Evolutionary conservation across 352 stramenopile genomes (phyloP), one percentile per base, ranked within the genome.

Genomic region (Globisporangium emineosum): DNA sequence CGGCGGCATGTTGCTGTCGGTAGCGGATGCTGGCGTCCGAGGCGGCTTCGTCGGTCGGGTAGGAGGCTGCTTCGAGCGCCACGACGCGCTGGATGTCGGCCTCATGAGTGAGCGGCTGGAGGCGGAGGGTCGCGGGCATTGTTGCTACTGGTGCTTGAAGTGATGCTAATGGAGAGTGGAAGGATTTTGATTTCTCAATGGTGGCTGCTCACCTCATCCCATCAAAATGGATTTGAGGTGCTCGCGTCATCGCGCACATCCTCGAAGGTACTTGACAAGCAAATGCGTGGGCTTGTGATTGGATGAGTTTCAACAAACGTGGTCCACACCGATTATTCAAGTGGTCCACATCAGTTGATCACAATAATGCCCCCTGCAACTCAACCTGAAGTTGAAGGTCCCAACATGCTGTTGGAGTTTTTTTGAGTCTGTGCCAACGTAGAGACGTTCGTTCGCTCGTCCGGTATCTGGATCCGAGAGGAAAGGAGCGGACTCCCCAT

Each of bases 41-140:
- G 23, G 91, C 91, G 2, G 86, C 87, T 72, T 98, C 91, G 59
- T 98, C 91, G 17, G 71, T 47, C 0, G 90, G 90, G 66, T 97
- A 97, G 5, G 82, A 89, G 23, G 73, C 71, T 17, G 70, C 60
- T 66, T 93, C 84, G 33, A 93, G 67, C 30, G 72, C 66, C 54
- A 68, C 68, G 60, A 85, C 76, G 56, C 71, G 70, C 51, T 68
- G 61, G 53, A 86, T 73, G 40, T 86, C 71, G 9, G 1, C n/a
- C 32, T 74, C 70, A 7, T 33, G 42, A 2, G 30, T 2, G 27
- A 76, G 63, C 8, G 17, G 40, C 17, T 60, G 32, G 35, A 66
- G 52, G 15, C 6, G 32, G n/a, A 47, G 29, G 40, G 21, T 47
- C 8, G 40, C 19, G 7, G 33, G 15, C 17, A 40, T 33, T 13